These are phyloP conservation scores for Limnanthes douglasii DNA, from an alignment of 345 rosid genomes.

Conservation along the genomic window DNA sequence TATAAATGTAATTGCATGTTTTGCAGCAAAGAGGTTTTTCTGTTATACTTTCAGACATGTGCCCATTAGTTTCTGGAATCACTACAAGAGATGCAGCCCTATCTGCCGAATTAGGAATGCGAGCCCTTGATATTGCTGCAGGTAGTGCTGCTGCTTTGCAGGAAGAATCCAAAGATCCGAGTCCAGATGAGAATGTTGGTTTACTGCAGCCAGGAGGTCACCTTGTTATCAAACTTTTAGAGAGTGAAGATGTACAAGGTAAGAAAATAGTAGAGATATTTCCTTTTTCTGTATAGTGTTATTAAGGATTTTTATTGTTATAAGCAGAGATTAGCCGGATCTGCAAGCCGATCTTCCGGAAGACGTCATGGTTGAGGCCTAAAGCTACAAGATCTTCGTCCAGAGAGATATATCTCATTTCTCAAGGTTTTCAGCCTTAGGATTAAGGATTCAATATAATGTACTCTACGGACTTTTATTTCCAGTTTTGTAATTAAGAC, in stretches of 20 bases:
- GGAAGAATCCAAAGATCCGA: constrained; percentile 4
- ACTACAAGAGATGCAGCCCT: constrained; percentile 65
- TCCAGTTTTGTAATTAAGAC: too few species aligned
- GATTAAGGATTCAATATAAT: too few species aligned
- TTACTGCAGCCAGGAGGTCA: constrained; percentile 57
- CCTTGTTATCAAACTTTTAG: constrained; percentile 79
- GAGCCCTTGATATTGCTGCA: constrained; percentile 76
- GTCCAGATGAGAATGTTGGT: constrained; percentile 19
- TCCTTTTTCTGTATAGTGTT: not conserved
- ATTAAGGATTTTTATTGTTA: not conserved
- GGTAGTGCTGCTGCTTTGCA: constrained; percentile 29
- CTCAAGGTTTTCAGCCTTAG: constrained; percentile 73
- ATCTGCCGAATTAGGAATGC: constrained; percentile 76
- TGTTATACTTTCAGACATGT: constrained; percentile 82
- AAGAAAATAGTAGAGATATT: not conserved
- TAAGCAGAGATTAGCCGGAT: constrained; percentile 47
- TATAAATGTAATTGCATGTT: constrained; percentile 4
- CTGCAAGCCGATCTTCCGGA: constrained; percentile 68
- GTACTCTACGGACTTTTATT: too few species aligned
- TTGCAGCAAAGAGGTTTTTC: constrained; percentile 70
- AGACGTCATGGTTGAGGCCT: constrained; percentile 87
- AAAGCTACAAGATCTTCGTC: constrained; percentile 93
- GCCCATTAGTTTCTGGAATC: constrained; percentile 83
- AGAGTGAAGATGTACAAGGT: constrained; percentile 87
- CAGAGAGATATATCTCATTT: constrained; percentile 80